Evolutionary conservation across 768 basidiomycete species (phyloP), one percentile per base, ranked within the genome.

Genomic region (Russula abietina): DNA sequence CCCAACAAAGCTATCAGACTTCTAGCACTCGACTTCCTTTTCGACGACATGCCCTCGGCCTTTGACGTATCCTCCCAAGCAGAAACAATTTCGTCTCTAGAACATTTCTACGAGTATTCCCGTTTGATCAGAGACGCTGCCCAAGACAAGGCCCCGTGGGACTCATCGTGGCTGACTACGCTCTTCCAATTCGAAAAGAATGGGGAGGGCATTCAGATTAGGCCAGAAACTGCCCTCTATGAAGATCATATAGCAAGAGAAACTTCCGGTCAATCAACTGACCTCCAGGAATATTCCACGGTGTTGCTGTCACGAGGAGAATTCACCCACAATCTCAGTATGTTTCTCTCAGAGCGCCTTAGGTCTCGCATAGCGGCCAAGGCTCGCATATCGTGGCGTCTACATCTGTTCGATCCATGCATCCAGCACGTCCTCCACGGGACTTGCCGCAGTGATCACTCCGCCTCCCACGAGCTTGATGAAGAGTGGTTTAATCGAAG

Each of bases 401-500:
- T 59, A 22, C 45, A 14, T 16, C 16, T 63, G 22, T 65, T 63
- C 36, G 65, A 58, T 22, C 58, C 52, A 17, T 63, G 65, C 43
- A 46, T 56, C 28, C 22, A 48, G 1, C 17, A 33, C 71, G 1
- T 69, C 84, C 17, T 85, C 19, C 68, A 64, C 48, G 72, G 69
- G 0, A 43, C 62, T 3, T 84, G 83, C 66, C 62, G 70, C 26
- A 62, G 67, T 6, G 69, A 69, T 3, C 70, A 73, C 43, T 72
- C 75, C 14, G 82, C 83, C 59, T 17, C 68, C 0, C 51, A 72
- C 1, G 65, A 73, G 22, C 60, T 73, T 53, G 70, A 68, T 38
- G 38, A 69, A 2, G 66, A 66, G n/a, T 74, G 72, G 67, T 84
- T 78, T 55, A 79, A 80, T 48, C 26, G 68, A 22, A 77, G 78